Evolutionary conservation across 1,284 basidiomycete species (phyloP).

Genomic region (Trichosporon inkin): DNA sequence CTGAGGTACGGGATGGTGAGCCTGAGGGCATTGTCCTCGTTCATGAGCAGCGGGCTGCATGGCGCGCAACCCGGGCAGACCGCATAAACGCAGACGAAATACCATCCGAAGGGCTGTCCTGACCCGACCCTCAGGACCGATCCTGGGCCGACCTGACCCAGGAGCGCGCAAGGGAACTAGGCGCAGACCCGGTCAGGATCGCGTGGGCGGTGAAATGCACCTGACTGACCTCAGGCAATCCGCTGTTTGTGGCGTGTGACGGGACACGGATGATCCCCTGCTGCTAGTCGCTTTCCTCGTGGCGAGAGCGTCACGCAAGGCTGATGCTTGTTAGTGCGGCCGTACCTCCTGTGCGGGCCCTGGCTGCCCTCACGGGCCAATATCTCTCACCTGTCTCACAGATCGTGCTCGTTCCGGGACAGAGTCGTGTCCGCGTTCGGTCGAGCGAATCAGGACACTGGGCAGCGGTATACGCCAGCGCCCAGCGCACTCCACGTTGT

Average conservation of each 20-base stretch:
- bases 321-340: background rate
- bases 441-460: background rate
- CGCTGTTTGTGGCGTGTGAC: conserved; percentile 1
- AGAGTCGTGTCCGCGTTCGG: background rate
- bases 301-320: background rate
- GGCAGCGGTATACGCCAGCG: background rate
- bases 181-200: too few relatives aligned
- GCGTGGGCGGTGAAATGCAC: background rate
- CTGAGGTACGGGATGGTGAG: background rate
- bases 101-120: background rate
- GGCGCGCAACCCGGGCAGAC: background rate
- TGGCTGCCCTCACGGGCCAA: background rate
- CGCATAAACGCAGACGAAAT: background rate
- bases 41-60: background rate
- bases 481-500: background rate
- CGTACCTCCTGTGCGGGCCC: background rate
- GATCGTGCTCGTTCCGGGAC: conserved; percentile 1
- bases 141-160: conserved; percentile 6
- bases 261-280: background rate
- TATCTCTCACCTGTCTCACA: background rate
- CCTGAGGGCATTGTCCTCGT: background rate
- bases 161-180: background rate
- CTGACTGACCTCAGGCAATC: conserved; percentile 2
- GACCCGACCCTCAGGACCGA: conserved; percentile 5
- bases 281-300: background rate